A percentile compares a stretch with the other conserved stretches of the same genome.
Evolutionary conservation across 2,329 filamentous ascomycete genomes (phyloP).

Genomic region (Xylariaceae sp.): DNA sequence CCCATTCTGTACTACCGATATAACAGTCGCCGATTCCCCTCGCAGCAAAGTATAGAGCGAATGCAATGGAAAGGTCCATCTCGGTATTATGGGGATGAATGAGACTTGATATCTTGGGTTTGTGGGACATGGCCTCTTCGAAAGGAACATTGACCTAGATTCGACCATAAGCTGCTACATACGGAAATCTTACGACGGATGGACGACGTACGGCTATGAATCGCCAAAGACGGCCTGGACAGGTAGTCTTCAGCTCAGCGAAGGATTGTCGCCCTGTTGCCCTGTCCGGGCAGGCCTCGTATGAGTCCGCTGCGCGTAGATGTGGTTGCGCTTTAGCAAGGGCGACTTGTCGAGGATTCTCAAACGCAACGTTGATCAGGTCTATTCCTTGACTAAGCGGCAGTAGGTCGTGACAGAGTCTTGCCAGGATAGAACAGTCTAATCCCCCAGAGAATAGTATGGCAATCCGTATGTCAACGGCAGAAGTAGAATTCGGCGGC

Average conservation of each 20-base stretch:
- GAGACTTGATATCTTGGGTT: constrained; percentile 64
- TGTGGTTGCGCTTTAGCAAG: constrained; percentile 39
- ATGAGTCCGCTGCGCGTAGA: constrained; percentile 39
- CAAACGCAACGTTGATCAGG: constrained; percentile 92
- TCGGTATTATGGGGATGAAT: constrained; percentile 95
- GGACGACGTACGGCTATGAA: constrained; percentile 62
- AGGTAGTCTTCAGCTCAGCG: constrained; percentile 66
- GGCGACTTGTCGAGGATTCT: constrained; percentile 75
- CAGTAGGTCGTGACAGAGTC: constrained; percentile 73
- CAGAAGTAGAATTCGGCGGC: constrained; percentile 36
- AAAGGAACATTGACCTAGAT: constrained; percentile 75
- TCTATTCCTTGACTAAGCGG: constrained; percentile 69
- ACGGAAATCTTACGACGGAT: not conserved
- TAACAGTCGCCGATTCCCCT: constrained; percentile 59
- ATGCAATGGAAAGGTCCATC: constrained; percentile 95
- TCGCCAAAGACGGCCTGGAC: constrained; percentile 70
- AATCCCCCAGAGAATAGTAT: constrained; percentile 92
- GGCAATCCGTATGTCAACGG: constrained; percentile 56
- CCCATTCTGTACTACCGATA: constrained; percentile 21
- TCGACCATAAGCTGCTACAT: not conserved
- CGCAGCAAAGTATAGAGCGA: constrained; percentile 91
- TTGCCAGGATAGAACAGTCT: constrained; percentile 85
- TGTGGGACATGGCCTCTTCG: constrained; percentile 64
- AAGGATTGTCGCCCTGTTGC: constrained; percentile 78
- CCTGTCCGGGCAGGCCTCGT: constrained; percentile 85